A percentile compares a stretch with the other conserved stretches of the same genome.
Conservation (phyloP, 768 basidiomycete genomes). For the Russula sp. region DNA sequence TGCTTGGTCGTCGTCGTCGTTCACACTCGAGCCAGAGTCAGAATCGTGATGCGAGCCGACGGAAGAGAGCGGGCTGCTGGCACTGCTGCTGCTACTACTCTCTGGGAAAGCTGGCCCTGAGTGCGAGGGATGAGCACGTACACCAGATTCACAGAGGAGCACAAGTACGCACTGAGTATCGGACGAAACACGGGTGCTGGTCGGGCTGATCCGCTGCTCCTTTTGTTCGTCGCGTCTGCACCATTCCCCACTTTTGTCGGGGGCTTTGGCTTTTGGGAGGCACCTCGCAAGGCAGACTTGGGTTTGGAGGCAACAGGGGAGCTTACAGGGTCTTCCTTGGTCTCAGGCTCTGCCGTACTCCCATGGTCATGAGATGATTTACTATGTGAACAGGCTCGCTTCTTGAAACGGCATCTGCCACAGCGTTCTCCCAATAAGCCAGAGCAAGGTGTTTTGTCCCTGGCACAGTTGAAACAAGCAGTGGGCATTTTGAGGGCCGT, state of each 20-base stretch:
- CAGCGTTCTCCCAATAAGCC: constrained; percentile 16
- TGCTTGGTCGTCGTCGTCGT: not conserved
- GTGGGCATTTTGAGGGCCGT: constrained; percentile 7
- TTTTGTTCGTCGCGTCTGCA: not conserved
- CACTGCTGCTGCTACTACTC: not conserved
- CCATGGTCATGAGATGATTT: not conserved
- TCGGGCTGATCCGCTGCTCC: not conserved
- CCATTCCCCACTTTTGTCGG: not conserved
- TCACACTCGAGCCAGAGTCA: not conserved
- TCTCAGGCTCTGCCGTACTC: not conserved
- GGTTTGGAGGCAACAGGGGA: not conserved
- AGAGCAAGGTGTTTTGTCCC: constrained; percentile 8
- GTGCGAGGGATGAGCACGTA: not conserved
- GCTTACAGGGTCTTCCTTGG: not conserved
- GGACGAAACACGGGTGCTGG: not conserved
- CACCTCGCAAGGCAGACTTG: not conserved
- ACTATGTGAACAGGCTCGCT: constrained; percentile 7
- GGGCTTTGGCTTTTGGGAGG: not conserved
- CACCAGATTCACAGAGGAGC: no score
- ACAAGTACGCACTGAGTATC: not conserved
- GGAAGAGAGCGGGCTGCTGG: constrained; percentile 18
- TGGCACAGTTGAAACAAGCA: not conserved
- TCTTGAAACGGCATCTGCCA: constrained; percentile 16
- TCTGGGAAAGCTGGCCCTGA: not conserved
- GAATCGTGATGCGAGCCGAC: not conserved